phyloP scores from a whole-genome alignment of 768 basidiomycete genomes.

The Auriscalpium vulgare region DNA sequence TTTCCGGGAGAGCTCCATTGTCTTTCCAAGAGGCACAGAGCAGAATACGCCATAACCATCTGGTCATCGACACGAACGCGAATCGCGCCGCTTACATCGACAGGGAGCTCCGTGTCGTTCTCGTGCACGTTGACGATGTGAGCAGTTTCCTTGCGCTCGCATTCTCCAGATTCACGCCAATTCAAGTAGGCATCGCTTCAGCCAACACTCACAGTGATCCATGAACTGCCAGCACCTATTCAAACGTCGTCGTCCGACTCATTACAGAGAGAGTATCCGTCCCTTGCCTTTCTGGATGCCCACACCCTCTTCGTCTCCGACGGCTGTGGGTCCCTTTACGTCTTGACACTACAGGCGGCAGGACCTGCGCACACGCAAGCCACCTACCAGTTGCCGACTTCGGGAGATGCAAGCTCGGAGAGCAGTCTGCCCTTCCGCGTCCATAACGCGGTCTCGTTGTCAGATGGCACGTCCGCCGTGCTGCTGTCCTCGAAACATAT shows the following conservation, averaged over 20 bases:
- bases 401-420: constrained; percentile 19
- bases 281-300: constrained; percentile 47
- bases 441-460: constrained; percentile 32
- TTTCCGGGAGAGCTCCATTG: constrained; percentile 52
- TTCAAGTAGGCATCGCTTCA: constrained; percentile 39
- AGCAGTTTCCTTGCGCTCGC: constrained; percentile 21
- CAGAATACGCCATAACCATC: constrained; percentile 79
- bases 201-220: constrained; percentile 49
- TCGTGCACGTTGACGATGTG: constrained; percentile 53
- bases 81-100: constrained; percentile 62
- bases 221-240: constrained; percentile 52
- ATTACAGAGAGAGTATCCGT: constrained; percentile 67
- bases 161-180: not conserved
- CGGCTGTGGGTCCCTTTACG: constrained; percentile 61
- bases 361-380: constrained; percentile 41
- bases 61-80: constrained; percentile 40
- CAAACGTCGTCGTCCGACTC: constrained; percentile 30
- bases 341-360: constrained; percentile 37
- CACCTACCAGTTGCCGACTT: constrained; percentile 36
- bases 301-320: constrained; percentile 53
- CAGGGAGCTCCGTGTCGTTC: constrained; percentile 48
- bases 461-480: constrained; percentile 34
- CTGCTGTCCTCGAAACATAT: constrained; percentile 54
- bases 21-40: constrained; percentile 80
- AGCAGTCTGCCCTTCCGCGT: constrained; percentile 33